Evolutionary conservation across 2,329 filamentous ascomycete species (phyloP), one percentile per base, ranked within the genome.

Genomic region (Phyllosticta citrichinensis): DNA sequence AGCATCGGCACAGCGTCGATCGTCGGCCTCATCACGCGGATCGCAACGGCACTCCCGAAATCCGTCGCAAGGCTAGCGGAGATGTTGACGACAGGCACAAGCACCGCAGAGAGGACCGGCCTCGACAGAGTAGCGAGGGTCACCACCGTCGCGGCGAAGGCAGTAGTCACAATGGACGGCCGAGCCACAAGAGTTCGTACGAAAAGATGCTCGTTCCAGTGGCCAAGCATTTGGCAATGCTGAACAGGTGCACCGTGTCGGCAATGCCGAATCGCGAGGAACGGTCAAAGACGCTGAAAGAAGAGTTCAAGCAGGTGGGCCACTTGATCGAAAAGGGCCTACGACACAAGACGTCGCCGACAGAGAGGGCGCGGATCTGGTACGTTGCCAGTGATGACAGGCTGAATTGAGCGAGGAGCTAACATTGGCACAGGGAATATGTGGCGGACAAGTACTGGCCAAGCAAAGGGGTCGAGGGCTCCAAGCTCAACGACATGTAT

Each of bases 231-330:
- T 80, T 88, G 57, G 79, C 81, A 64, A 78, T 76, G 27, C 82
- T 87, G 59, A 76, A 82, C 59, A 81, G 79, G 57, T 85, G 84
- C 3, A 87, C 83, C 2, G 83, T 82, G 65, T 83, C 84, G 65
- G 81, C 81, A 56, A 82, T 86, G 63, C 83, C 83, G 60, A 83
- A 81, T 27, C 82, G 83, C 66, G 84, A 86, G 65, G 80, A 83
- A 58, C 80, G 86, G 53, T 81, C 86, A 22, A 80, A 77, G 67
- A 80, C 85, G 52, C 81, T 87, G 66, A 85, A 85, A 66, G 75
- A 77, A 27, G 82, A 86, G 67, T 73, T 87, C 47, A 76, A 85
- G 52, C 79, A 79, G 4, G 84, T 87, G 70, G 85, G 85, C 58
- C 80, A 82, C 61, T 86, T 85, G 66, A 81, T 87, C 63, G 80